Conservation (phyloP, 176 grass and related monocot genomes). For the Neostapfia colusana region DNA sequence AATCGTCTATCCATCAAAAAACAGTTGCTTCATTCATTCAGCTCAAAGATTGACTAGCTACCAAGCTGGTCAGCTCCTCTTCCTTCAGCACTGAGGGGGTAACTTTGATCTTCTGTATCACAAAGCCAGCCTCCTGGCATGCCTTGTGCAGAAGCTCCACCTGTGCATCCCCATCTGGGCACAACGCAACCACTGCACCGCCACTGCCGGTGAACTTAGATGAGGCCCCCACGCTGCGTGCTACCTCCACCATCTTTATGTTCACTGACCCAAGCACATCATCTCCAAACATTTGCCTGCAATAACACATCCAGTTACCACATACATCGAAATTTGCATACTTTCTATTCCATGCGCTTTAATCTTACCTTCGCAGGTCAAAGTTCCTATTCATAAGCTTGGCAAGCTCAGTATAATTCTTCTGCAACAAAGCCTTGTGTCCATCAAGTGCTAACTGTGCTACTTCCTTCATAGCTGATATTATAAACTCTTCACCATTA, state of each 20-base stretch:
- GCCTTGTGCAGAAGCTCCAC: conserved; percentile 40
- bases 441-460: conserved; percentile 59
- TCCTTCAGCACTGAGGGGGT: conserved; percentile 39
- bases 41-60: neutral
- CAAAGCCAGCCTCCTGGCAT: conserved; percentile 55
- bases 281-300: conserved; percentile 89
- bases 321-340: neutral
- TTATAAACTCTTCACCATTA: conserved; percentile 60
- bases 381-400: conserved; percentile 76
- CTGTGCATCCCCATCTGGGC: conserved; percentile 52
- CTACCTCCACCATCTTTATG: conserved; percentile 80
- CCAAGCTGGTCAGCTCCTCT: conserved; percentile 42
- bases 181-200: conserved; percentile 63
- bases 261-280: conserved; percentile 63
- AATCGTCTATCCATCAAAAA: neutral
- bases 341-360: neutral
- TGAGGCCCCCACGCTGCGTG: conserved; percentile 56
- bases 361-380: conserved; percentile 60
- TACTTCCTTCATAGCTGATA: conserved; percentile 73
- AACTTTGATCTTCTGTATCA: conserved; percentile 46
- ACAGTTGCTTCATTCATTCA: neutral
- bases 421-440: conserved; percentile 46
- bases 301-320: neutral
- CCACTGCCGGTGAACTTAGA: conserved; percentile 82
- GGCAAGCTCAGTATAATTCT: conserved; percentile 48